Evolutionary conservation across 495 filamentous ascomycete species (phyloP).

Genomic region (Neurospora africana): DNA sequence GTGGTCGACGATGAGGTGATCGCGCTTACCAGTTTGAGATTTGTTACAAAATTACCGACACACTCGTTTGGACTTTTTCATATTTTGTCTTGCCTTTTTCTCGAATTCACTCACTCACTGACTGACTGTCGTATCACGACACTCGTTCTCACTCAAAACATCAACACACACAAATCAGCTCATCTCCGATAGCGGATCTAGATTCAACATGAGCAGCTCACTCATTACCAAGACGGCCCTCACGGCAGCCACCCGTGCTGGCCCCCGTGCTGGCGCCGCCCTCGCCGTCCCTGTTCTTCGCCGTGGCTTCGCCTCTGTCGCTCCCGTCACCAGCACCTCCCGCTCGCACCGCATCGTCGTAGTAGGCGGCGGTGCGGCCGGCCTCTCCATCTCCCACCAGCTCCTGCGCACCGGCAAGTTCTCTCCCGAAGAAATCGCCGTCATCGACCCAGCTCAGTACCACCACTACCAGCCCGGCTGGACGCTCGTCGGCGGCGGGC

Average conservation of each 20-base stretch:
- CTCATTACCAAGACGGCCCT: background rate
- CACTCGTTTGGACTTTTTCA: background rate
- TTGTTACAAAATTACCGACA: background rate
- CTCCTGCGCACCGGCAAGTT: conserved; percentile 47
- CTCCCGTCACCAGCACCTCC: conserved; percentile 20
- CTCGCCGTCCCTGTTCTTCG: background rate
- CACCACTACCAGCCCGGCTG: conserved; percentile 66
- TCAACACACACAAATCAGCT: background rate
- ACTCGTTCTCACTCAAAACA: background rate
- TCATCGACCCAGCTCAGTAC: conserved; percentile 52
- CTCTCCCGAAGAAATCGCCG: conserved; percentile 50
- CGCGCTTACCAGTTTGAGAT: background rate
- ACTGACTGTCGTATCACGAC: background rate
- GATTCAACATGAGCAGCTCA: background rate
- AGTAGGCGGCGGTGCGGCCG: conserved; percentile 53
- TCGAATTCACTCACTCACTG: background rate
- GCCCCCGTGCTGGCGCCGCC: background rate
- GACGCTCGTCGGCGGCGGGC: conserved; percentile 55
- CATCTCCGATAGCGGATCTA: background rate
- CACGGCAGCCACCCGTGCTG: background rate
- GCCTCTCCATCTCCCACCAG: conserved; percentile 52
- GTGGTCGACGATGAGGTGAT: background rate
- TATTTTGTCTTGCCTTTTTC: background rate
- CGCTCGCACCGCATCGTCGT: conserved; percentile 51
- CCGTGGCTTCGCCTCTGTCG: conserved; percentile 13